Percentiles rank a stretch among this genome's conserved stretches.
These are phyloP conservation scores for Pythium brassicae DNA, from an alignment of 352 stramenopile genomes.

Conservation along the genomic window DNA sequence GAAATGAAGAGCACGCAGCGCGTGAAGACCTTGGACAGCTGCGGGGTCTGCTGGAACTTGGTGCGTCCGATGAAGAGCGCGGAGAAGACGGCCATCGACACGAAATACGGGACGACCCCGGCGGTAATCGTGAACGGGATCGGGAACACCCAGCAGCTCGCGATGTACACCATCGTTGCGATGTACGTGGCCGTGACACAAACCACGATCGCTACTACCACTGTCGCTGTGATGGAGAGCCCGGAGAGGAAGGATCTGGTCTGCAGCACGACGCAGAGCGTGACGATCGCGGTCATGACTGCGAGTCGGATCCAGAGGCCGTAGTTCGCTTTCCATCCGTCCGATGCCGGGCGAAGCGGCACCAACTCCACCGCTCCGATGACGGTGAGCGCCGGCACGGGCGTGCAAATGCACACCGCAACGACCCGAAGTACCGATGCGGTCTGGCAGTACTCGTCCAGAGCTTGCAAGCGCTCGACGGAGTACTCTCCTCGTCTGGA, in stretches of 20 bases:
- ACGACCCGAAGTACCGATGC: neutral
- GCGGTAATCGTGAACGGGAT: slow-evolving; percentile 23
- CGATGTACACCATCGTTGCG: slow-evolving; percentile 6
- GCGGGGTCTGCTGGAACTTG: slow-evolving; percentile 12
- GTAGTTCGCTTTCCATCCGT: slow-evolving; percentile 21
- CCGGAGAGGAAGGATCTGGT: slow-evolving; percentile 10
- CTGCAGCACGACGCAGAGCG: slow-evolving; percentile 11
- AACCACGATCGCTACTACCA: neutral
- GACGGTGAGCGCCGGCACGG: slow-evolving; percentile 14
- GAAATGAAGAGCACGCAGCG: neutral
- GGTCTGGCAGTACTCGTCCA: slow-evolving; percentile 4
- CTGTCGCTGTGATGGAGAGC: neutral
- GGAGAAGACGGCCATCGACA: slow-evolving; percentile 4
- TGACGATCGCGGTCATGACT: slow-evolving; percentile 10
- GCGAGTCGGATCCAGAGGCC: slow-evolving; percentile 18
- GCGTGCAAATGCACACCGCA: slow-evolving; percentile 1
- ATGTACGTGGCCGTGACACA: slow-evolving; percentile 1
- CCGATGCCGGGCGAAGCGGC: slow-evolving; percentile 8
- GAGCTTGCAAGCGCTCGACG: slow-evolving; percentile 5
- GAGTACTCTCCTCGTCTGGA: slow-evolving; percentile 10
- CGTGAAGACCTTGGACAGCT: neutral
- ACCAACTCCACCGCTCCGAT: slow-evolving; percentile 23
- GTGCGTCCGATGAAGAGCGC: slow-evolving; percentile 15
- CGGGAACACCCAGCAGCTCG: slow-evolving; percentile 15
- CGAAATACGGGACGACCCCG: slow-evolving; percentile 5